Conservation (phyloP, 345 rosid genomes). For the Iberis pinnata region DNA sequence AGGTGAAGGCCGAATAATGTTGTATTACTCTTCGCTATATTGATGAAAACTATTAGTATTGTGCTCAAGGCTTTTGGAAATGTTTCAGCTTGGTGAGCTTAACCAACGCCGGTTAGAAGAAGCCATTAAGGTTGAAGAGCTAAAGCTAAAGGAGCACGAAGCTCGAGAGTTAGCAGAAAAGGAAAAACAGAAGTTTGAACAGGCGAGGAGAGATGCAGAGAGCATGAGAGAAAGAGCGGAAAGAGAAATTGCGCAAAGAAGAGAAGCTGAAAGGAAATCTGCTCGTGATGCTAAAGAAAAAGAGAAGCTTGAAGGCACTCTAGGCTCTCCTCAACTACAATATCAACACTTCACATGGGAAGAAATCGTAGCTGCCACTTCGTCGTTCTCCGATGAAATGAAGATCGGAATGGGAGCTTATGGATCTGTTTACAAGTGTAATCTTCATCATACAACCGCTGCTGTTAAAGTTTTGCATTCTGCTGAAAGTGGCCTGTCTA, state of each 20-base stretch:
- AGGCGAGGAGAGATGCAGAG: slow-evolving; percentile 55
- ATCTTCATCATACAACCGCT: slow-evolving; percentile 34
- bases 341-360: slow-evolving; percentile 37
- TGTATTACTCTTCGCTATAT: background rate
- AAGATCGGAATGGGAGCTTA: slow-evolving; percentile 33
- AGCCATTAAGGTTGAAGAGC: slow-evolving; percentile 57
- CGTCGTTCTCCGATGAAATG: slow-evolving; percentile 29
- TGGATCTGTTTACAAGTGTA: slow-evolving; percentile 36
- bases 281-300: slow-evolving; percentile 59
- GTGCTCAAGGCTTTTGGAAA: slow-evolving; percentile 3
- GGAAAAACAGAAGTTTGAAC: slow-evolving; percentile 52
- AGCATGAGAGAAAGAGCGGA: slow-evolving; percentile 40
- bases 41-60: slow-evolving; percentile 7
- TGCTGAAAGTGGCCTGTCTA: slow-evolving; percentile 21
- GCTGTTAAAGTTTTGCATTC: slow-evolving; percentile 36
- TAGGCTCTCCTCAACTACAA: slow-evolving; percentile 40
- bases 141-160: slow-evolving; percentile 43
- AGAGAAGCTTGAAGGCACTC: slow-evolving; percentile 51
- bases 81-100: slow-evolving; percentile 34
- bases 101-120: slow-evolving; percentile 50
- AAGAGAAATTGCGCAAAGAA: slow-evolving; percentile 51
- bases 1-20: slow-evolving; percentile 41
- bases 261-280: slow-evolving; percentile 55
- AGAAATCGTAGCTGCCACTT: slow-evolving; percentile 31
- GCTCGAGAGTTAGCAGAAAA: slow-evolving; percentile 50